Evolutionary conservation across 805 yeast species (phyloP), one percentile per base, ranked within the genome.

Genomic region (Kuraishia floccosa): DNA sequence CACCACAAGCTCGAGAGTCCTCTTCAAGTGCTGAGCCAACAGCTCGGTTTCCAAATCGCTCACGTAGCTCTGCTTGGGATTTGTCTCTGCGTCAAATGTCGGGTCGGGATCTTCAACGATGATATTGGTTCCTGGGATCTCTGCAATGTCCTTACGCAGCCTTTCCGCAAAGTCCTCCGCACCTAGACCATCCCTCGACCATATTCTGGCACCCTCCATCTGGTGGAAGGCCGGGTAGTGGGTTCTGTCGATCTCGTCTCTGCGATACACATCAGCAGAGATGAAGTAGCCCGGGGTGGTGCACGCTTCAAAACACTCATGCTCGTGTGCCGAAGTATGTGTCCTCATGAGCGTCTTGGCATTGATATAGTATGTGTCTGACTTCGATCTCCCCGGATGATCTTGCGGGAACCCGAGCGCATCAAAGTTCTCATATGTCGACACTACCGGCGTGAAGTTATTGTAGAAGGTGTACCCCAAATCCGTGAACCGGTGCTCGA

Each of bases 161-260:
- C 66, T 57, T 0, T 52, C 58, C 3, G 67, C 45, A 17, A 75
- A 54, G 11, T 39, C 35, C 6, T 49, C 50, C 4, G 46, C 46
- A 2, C 43, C 46, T 19, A 46, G 53, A 3, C 62, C 66, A 9
- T 54, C 50, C 32, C 78, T 60, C 6, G 70, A 58, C 97, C 97
- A 91, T 2, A 78, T 53, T 36, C 91, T 62, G 3, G 95, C 96
- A 28, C 97, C 98, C 56, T 91, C 98, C 85, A 91, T 74, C 54
- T 91, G 98, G 47, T 91, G 96, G 57, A 91, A 91, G 1, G 82
- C 96, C 1, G 98, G 97, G 50, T 91, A 91, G 52, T 91, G 98
- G 0, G 97, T 86, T 40, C 83, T 67, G 54, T 91, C 98, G 34
- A 91, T 84, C 46, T 89, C 95, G 55, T 91, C 98, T 45, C 94